Base-by-base conservation (phyloP, 371 early-diverging fungal species). In the Phascolomyces articulosus region DNA sequence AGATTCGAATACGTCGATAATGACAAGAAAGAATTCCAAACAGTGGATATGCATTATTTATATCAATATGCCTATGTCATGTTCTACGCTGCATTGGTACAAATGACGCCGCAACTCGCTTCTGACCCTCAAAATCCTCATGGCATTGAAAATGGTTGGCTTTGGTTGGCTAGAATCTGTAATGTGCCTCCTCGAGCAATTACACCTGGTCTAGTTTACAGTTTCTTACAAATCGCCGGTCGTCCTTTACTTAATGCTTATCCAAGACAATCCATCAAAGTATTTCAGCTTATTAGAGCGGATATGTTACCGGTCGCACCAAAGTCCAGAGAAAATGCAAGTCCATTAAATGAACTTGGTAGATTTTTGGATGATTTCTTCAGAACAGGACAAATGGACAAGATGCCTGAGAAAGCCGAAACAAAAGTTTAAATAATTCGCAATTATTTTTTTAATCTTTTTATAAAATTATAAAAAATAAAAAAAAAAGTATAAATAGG, bases 11-110 rank as follows among this genome's bases (percentile, higher is more conserved):
- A 82, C 8, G 83, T 81, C 0, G 88, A 90, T 56, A 85, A 83
- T 41, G 77, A 75, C 49, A 78, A 75, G 34, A 59, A 38, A 20
- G 84, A 75, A 15, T 85, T 80, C 51, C 93, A 95, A 64, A 68
- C 73, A 0, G 89, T 89, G 29, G 77, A 82, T 0, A 77, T 89
- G 61, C 93, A 93, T 62, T 67, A 73, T 8, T 86, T 87, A 58
- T 80, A 91, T 11, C 94, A 95, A 82, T 72, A 81, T 18, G 91
- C 91, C 1, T 87, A 89, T 63, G 62, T 94, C 20, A 84, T 91
- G 28, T 75, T 96, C 18, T 94, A 85, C 68, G 91, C 87, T 7
- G 95, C 93, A 0, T 77, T 95, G 15, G 72, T 90, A 41, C 94
- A 93, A 66, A 90, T 89, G 1, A 70, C 61, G 16, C 82, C 87